phyloP scores from a whole-genome alignment of 768 basidiomycete genomes.

The Russula ochroleuca region DNA sequence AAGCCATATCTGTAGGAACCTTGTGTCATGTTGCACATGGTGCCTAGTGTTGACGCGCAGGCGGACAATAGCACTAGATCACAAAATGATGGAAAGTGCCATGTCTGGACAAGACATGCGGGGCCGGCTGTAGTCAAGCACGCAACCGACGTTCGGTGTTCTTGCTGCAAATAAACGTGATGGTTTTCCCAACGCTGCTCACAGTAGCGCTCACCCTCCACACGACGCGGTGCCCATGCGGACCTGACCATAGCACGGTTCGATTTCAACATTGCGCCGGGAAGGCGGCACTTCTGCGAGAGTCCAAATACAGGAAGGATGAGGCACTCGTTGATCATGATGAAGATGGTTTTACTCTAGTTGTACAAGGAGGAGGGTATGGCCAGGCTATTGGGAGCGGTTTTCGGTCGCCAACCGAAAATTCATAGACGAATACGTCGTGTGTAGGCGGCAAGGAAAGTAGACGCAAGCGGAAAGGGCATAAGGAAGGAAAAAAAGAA shows the following conservation, averaged over 20 bases:
- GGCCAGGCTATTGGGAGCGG: slow-evolving; percentile 86
- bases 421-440: slow-evolving; percentile 38
- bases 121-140: no score
- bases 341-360: slow-evolving; percentile 92
- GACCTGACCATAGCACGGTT: slow-evolving; percentile 72
- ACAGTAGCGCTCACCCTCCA: slow-evolving; percentile 47
- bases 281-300: slow-evolving; percentile 40
- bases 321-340: slow-evolving; percentile 91
- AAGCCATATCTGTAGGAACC: background rate
- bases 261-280: slow-evolving; percentile 65
- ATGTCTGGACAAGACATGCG: background rate
- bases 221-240: slow-evolving; percentile 71
- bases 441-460: slow-evolving; percentile 24
- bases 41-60: background rate
- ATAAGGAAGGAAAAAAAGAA: slow-evolving; percentile 72
- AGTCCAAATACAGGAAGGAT: slow-evolving; percentile 69
- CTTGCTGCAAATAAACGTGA: no score
- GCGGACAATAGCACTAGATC: background rate
- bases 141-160: no score
- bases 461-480: slow-evolving; percentile 49
- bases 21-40: background rate
- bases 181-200: slow-evolving; percentile 40
- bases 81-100: background rate
- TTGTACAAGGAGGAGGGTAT: slow-evolving; percentile 84
- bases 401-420: slow-evolving; percentile 56